Conservation (phyloP, 2,329 filamentous ascomycete species). For the Dactylella cylindrospora region DNA sequence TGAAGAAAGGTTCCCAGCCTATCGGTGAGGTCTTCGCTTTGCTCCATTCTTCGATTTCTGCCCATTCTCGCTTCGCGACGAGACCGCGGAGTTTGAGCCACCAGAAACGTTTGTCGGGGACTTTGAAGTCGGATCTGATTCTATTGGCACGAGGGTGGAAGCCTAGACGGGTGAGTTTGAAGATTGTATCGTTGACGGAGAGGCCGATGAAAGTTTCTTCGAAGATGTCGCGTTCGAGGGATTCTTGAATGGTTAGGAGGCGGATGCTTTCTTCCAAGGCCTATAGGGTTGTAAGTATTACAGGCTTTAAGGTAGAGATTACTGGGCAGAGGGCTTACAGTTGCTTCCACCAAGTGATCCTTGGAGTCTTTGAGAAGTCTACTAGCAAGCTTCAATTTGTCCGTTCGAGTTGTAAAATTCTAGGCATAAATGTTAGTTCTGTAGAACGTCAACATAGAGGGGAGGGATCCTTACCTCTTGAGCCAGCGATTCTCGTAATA, state of each 20-base stretch:
- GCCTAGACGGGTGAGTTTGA: constrained; percentile 78
- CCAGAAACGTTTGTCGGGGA: constrained; percentile 85
- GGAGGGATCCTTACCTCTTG: constrained; percentile 54
- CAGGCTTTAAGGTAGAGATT: not conserved
- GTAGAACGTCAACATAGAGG: not conserved
- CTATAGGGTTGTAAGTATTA: constrained; percentile 62
- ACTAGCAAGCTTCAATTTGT: constrained; percentile 84
- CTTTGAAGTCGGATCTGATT: constrained; percentile 86
- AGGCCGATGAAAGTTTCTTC: constrained; percentile 74
- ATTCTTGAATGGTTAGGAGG: constrained; percentile 81
- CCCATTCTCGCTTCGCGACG: constrained; percentile 87
- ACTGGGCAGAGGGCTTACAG: constrained; percentile 4
- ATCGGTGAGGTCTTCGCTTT: constrained; percentile 80
- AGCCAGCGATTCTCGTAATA: constrained; percentile 77
- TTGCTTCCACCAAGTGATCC: constrained; percentile 57
- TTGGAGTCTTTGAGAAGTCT: constrained; percentile 82
- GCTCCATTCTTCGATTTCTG: constrained; percentile 81
- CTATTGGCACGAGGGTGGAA: constrained; percentile 84
- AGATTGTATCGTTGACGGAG: constrained; percentile 87
- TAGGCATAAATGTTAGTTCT: constrained; percentile 3
- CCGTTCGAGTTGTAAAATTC: constrained; percentile 55
- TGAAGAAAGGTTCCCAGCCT: constrained; percentile 97
- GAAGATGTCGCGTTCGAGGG: constrained; percentile 79
- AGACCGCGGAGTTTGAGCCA: constrained; percentile 84
- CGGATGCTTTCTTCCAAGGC: constrained; percentile 77